phyloP scores from a whole-genome alignment of 1,284 basidiomycete genomes.

The Melampsora larici-populina region DNA sequence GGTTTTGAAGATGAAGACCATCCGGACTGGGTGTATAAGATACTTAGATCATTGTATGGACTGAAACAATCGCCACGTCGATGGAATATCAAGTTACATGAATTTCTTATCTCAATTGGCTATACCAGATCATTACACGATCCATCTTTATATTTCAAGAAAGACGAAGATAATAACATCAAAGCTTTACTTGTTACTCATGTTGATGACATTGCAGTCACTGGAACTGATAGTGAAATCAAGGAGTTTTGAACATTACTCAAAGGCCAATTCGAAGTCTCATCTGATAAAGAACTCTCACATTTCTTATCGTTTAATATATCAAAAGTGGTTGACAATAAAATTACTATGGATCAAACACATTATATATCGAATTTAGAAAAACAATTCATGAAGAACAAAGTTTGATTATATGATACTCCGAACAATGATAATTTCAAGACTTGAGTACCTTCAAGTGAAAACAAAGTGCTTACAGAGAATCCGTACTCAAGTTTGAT shows the following conservation, averaged over 20 bases:
- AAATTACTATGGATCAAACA: not conserved
- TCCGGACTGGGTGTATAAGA: not conserved
- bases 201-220: too few species aligned
- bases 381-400: too few species aligned
- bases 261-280: not conserved
- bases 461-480: too few species aligned
- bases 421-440: too few species aligned
- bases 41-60: not conserved
- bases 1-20: not conserved
- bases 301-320: not conserved
- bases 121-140: not conserved
- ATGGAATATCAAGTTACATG: not conserved
- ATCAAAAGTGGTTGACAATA: not conserved
- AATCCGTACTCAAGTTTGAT: too few species aligned
- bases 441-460: too few species aligned
- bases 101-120: not conserved
- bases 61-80: not conserved
- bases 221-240: too few species aligned
- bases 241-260: not conserved
- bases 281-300: not conserved
- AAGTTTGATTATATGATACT: too few species aligned
- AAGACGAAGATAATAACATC: not conserved
- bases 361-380: too few species aligned
- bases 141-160: slow-evolving; percentile 10
- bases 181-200: not conserved